These are phyloP conservation scores for Dothidotthia symphoricarpi DNA, from an alignment of 2,329 filamentous ascomycete genomes.

Conservation along the genomic window DNA sequence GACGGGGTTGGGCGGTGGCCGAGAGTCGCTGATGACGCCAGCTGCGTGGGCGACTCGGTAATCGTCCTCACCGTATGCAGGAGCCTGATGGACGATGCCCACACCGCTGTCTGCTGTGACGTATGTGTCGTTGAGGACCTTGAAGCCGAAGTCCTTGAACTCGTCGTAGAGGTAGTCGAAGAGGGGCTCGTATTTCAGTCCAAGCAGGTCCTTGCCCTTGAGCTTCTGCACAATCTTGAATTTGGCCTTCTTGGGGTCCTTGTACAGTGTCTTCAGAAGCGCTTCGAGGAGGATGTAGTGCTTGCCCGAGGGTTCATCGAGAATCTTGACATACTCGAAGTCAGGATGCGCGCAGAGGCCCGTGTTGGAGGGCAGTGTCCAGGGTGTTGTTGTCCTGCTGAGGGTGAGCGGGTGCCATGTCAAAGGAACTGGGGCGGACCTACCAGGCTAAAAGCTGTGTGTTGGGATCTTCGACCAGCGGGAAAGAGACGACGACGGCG, in stretches of 20 bases:
- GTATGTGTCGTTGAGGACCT: slow-evolving; percentile 77
- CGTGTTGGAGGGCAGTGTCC: slow-evolving; percentile 82
- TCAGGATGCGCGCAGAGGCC: slow-evolving; percentile 75
- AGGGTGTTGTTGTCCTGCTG: slow-evolving; percentile 70
- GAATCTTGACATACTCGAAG: slow-evolving; percentile 84
- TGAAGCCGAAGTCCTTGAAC: slow-evolving; percentile 82
- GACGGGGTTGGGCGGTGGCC: slow-evolving; percentile 86
- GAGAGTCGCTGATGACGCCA: slow-evolving; percentile 73
- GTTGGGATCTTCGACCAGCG: slow-evolving; percentile 72
- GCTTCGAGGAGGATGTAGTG: slow-evolving; percentile 83
- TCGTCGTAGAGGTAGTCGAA: slow-evolving; percentile 89
- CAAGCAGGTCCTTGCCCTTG: slow-evolving; percentile 79
- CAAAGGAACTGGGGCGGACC: slow-evolving; percentile 1
- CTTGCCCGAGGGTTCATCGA: slow-evolving; percentile 77
- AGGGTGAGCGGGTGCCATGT: slow-evolving; percentile 7
- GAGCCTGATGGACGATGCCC: slow-evolving; percentile 90
- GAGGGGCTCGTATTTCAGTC: slow-evolving; percentile 83
- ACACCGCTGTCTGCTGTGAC: slow-evolving; percentile 89
- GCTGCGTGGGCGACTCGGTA: slow-evolving; percentile 76
- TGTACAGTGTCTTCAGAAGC: slow-evolving; percentile 79
- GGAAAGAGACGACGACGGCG: slow-evolving; percentile 84
- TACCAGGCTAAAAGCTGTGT: slow-evolving; percentile 75
- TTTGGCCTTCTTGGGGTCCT: slow-evolving; percentile 93
- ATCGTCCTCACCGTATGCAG: slow-evolving; percentile 94
- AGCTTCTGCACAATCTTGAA: slow-evolving; percentile 78